phyloP scores from a whole-genome alignment of 2,329 filamentous ascomycete species.

The Lomentospora prolificans region DNA sequence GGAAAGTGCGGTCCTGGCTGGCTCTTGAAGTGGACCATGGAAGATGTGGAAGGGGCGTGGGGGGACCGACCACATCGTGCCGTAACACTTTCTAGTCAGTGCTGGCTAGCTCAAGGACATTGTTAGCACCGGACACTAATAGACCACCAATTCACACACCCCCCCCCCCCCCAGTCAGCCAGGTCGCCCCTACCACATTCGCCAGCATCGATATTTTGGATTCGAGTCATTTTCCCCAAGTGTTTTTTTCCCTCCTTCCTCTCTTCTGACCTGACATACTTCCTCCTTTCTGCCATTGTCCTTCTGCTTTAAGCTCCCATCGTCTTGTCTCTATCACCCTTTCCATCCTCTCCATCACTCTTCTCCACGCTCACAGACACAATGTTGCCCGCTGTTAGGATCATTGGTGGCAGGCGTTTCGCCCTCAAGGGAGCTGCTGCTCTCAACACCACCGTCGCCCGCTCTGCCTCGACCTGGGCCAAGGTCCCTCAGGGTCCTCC shows the following conservation, averaged over 20 bases:
- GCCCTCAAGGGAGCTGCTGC: conserved; percentile 29
- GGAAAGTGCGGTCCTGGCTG: not conserved
- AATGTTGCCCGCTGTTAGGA: conserved; percentile 38
- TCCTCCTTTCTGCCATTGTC: conserved; percentile 13
- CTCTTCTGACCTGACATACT: conserved; percentile 1
- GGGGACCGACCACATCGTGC: not conserved
- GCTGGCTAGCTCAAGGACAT: not conserved
- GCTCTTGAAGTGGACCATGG: not conserved
- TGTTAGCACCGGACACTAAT: not conserved
- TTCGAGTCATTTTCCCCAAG: conserved; percentile 4
- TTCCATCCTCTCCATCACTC: not conserved
- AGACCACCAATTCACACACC: not conserved
- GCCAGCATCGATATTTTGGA: not conserved
- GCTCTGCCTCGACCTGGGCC: conserved; percentile 71
- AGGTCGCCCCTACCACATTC: not conserved
- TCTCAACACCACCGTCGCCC: conserved; percentile 29
- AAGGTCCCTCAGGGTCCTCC: conserved; percentile 90
- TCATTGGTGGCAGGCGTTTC: conserved; percentile 28
- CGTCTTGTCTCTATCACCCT: conserved; percentile 15
- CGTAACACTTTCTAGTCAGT: not conserved
- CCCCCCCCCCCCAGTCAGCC: not conserved
- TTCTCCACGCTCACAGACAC: conserved; percentile 15
- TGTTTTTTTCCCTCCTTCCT: conserved; percentile 10
- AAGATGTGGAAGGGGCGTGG: not conserved
- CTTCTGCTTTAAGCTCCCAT: not conserved